phyloP scores from a whole-genome alignment of 768 basidiomycete species.

The Paxillus involutus region DNA sequence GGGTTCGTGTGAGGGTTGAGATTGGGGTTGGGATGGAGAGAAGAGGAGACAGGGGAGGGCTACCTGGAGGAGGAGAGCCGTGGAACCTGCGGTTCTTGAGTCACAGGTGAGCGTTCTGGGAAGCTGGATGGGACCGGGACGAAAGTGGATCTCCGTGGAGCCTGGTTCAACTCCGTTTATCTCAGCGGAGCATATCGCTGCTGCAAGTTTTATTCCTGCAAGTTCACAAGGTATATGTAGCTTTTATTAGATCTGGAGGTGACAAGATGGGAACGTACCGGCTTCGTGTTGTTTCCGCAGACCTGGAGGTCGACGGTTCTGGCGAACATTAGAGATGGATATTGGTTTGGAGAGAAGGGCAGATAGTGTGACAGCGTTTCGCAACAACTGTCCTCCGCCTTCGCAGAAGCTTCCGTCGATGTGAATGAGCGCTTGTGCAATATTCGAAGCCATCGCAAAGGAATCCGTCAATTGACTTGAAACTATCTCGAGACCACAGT shows the following conservation, averaged over 20 bases:
- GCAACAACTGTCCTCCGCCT: conserved; percentile 71
- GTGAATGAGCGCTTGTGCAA: conserved; percentile 15
- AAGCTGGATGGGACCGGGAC: conserved; percentile 45
- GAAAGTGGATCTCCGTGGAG: conserved; percentile 55
- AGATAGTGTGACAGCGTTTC: conserved; percentile 68
- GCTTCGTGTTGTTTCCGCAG: conserved; percentile 73
- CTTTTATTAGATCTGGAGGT: not conserved
- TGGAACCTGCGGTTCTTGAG: conserved; percentile 66
- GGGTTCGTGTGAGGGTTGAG: not conserved
- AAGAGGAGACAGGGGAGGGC: conserved; percentile 70
- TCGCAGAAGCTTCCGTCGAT: conserved; percentile 48
- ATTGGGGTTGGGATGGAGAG: conserved; percentile 25
- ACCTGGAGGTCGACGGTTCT: conserved; percentile 57
- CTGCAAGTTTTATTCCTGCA: conserved; percentile 64
- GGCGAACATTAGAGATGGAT: conserved; percentile 59
- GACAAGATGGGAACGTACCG: conserved; percentile 37
- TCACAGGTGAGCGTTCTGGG: conserved; percentile 45
- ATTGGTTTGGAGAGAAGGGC: conserved; percentile 62
- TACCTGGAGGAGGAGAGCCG: conserved; percentile 69
- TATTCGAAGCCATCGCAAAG: conserved; percentile 7
- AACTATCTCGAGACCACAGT: no score
- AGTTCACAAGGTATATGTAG: not conserved
- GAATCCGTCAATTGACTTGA: not conserved
- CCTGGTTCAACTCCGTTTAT: conserved; percentile 53
- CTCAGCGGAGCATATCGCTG: conserved; percentile 56